Evolutionary conservation across 2,329 filamentous ascomycete genomes (phyloP), one percentile per base, ranked within the genome.

Genomic region (Scopulariopsis brevicaulis): DNA sequence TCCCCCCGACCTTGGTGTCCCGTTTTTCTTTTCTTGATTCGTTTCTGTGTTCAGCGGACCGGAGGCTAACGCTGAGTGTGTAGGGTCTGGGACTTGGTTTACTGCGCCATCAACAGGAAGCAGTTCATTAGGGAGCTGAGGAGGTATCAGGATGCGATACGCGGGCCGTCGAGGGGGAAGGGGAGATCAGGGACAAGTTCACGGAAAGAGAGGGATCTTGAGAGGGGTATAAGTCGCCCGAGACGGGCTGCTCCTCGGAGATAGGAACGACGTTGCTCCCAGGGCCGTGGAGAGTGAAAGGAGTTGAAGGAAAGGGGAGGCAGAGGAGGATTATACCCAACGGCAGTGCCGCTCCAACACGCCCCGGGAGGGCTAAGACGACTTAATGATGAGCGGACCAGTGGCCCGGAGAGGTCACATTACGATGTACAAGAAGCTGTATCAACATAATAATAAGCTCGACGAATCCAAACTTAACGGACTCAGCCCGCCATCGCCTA

Each of bases 41-140:
- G 46, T 24, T 20, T 4, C 10, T 50, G n/a, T 50, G 8, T n/a
- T 32, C 18, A 46, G 15, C 1, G 14, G n/a, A 18, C 51, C 4
- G 4, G 24, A 56, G 32, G n/a, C 28, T 20, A 34, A 50, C 11
- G 14, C 15, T 2, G 37, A 32, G 22, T 7, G 35, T 56, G 3
- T 46, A 62, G 61, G 37, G 54, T 61, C 54, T 62, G 61, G 61
- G 55, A 62, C 28, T 35, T 62, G 14, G 58, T 58, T 6, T 56
- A 59, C 34, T 54, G 60, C 46, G 56, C 59, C n/a, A 53, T 63
- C 3, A 55, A 59, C 32, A 60, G 62, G 34, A 51, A 50, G 22
- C 58, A 56, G 28, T 50, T 52, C 55, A 28, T 50, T 8, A 57
- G 40, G 32, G 58, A 59, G 37, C 25, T 35, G 20, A 51, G 46